A percentile compares a stretch with the other conserved stretches of the same genome.
These are phyloP conservation scores for Polychaeton citri DNA, from an alignment of 2,329 filamentous ascomycete species.

Conservation along the genomic window DNA sequence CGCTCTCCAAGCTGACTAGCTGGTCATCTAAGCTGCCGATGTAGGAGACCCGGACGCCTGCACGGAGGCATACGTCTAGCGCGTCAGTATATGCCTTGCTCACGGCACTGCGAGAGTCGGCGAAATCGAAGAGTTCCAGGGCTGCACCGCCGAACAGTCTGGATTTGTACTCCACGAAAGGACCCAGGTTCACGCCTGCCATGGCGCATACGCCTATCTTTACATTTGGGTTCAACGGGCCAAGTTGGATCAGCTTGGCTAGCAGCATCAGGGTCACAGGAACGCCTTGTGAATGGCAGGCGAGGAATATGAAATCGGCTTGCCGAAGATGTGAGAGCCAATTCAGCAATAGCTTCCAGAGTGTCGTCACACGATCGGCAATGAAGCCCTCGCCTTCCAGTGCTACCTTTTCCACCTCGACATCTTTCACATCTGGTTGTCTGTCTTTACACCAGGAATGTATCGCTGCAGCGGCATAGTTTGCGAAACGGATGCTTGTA, in stretches of 20 bases:
- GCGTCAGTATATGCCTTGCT: slow-evolving; percentile 69
- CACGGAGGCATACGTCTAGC: slow-evolving; percentile 58
- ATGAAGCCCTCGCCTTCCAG: slow-evolving; percentile 93
- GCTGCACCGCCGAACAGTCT: slow-evolving; percentile 80
- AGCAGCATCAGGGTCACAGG: slow-evolving; percentile 87
- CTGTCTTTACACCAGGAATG: slow-evolving; percentile 62
- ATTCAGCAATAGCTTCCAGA: slow-evolving; percentile 90
- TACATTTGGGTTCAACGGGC: slow-evolving; percentile 56
- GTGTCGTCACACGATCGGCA: slow-evolving; percentile 70
- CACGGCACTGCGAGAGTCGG: slow-evolving; percentile 64
- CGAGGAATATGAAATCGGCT: slow-evolving; percentile 83
- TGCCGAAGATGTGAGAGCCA: slow-evolving; percentile 83
- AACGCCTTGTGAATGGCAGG: slow-evolving; percentile 90
- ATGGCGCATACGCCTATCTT: slow-evolving; percentile 76
- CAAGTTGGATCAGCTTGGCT: slow-evolving; percentile 82
- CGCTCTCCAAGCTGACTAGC: slow-evolving; percentile 85
- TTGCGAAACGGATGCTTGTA: slow-evolving; percentile 86
- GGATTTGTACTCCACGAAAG: slow-evolving; percentile 84
- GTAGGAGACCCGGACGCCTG: slow-evolving; percentile 74
- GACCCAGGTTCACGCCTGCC: slow-evolving; percentile 87
- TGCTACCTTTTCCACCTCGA: slow-evolving; percentile 86
- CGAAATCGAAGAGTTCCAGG: slow-evolving; percentile 92
- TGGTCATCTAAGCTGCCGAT: slow-evolving; percentile 95
- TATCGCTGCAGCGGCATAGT: slow-evolving; percentile 72
- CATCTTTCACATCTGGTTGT: slow-evolving; percentile 47